Conservation (phyloP, 2,329 filamentous ascomycete species). For the Microsporum ferrugineum region DNA sequence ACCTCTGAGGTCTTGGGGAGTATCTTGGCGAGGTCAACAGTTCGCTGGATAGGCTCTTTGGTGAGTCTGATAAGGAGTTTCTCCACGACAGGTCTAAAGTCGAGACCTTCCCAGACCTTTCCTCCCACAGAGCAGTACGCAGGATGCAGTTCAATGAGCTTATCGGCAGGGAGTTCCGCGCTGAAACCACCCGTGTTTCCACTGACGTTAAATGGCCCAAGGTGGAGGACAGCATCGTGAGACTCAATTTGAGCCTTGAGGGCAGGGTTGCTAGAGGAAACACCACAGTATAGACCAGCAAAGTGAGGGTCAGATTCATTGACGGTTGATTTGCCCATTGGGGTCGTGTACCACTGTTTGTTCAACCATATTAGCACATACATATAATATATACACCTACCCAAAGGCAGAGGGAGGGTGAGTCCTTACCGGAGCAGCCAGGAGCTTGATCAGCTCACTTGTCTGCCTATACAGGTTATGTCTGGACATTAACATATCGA, state of each 20-base stretch:
- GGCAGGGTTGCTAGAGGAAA: constrained; percentile 7
- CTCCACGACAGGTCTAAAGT: constrained; percentile 12
- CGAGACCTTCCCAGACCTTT: constrained; percentile 12
- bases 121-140: constrained; percentile 11
- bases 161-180: constrained; percentile 9
- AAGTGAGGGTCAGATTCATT: constrained; percentile 12
- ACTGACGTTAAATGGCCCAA: constrained; percentile 10
- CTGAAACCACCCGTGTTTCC: constrained; percentile 14
- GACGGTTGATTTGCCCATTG: constrained; percentile 12
- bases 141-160: constrained; percentile 11
- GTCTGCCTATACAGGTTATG: constrained; percentile 9
- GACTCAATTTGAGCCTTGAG: constrained; percentile 6
- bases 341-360: constrained; percentile 11
- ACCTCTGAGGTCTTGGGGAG: not conserved
- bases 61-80: constrained; percentile 10
- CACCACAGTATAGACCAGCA: constrained; percentile 11
- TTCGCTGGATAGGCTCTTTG: constrained; percentile 10
- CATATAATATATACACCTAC: too few species aligned
- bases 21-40: not conserved
- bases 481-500: constrained; percentile 11
- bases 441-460: constrained; percentile 10
- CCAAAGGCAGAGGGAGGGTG: not conserved
- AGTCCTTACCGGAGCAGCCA: constrained; percentile 11
- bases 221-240: constrained; percentile 12
- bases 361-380: not conserved